Base-by-base conservation (phyloP, 805 yeast genomes). In the Spathaspora boniae region DNA sequence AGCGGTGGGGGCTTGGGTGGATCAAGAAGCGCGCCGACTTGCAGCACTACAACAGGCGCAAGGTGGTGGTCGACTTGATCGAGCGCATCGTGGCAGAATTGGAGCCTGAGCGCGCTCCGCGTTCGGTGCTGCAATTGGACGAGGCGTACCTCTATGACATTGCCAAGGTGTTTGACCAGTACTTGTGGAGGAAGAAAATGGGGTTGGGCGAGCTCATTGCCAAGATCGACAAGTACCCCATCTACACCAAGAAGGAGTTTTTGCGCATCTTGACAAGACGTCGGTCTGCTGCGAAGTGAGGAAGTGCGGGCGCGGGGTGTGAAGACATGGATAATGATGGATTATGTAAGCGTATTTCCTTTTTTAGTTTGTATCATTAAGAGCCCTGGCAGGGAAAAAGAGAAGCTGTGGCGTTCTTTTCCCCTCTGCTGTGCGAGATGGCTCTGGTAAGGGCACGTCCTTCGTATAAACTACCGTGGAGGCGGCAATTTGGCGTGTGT, bases 161-260 rank as follows among this genome's bases (percentile, higher is more conserved):
- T 20, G 39, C 39, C 3, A 18, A 16, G 4, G 34, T 34, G 9
- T 30, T 38, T 18, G 42, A 38, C 24, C 28, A 17, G 9, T 38
- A 38, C 18, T 27, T 38, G 33, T 16, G 15, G 9, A 35, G 42
- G 24, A 38, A 34, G 16, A 26, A 35, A 23, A 29, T 38, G 15
- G 14, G n/a, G 8, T 35, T 38, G 18, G 15, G 17, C 48, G 31
- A 95, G 95, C 73, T 87, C 95, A 71, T 87, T 86, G 56, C 86
- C 85, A 62, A 87, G 85, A 70, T 96, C 79, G 65, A 84, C 73
- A 43, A 86, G 94, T 67, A 86, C 86, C 65, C 87, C 72, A 58
- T 95, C 95, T 39, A 95, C 89, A 74, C 88, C 85, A 51, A 82
- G 70, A 74, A 95, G 95, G 42, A 95, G 95, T 64, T 86, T 95